Percentiles rank a stretch among this genome's conserved stretches.
phyloP scores from a whole-genome alignment of 176 grass and related monocot species.

The Dactylis glomerata region DNA sequence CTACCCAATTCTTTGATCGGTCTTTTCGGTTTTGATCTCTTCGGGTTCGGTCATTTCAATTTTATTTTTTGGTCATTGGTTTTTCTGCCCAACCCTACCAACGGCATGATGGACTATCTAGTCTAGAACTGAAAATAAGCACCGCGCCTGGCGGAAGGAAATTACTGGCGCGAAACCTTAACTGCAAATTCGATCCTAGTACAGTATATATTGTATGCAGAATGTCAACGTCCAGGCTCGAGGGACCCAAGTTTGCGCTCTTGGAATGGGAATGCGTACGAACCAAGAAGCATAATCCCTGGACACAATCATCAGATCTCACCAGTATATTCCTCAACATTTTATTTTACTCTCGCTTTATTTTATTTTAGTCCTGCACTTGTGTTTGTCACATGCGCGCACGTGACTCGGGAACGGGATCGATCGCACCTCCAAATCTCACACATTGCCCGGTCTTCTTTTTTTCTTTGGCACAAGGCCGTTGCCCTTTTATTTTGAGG shows the following conservation, averaged over 20 bases:
- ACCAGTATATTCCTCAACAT: not conserved
- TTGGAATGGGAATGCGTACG: constrained; percentile 3
- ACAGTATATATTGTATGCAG: not conserved
- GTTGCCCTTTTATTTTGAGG: no score
- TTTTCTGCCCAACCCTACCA: no score
- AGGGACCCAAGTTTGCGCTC: not conserved
- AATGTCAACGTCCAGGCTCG: constrained; percentile 13
- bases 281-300: constrained; percentile 10
- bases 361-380: not conserved
- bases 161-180: not conserved
- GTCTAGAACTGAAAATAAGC: no score
- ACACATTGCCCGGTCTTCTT: no score
- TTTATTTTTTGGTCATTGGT: no score
- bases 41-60: no score
- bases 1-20: no score
- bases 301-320: not conserved
- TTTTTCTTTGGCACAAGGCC: no score
- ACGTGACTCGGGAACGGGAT: constrained; percentile 16
- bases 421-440: not conserved
- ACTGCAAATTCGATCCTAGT: not conserved
- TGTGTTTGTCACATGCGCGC: not conserved
- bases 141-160: not conserved
- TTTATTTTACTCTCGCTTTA: not conserved
- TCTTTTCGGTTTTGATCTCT: no score
- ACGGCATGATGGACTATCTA: no score